A percentile compares a stretch with the other conserved stretches of the same genome.
Conservation (phyloP, 1,284 basidiomycete genomes). For the Coniophora puteana region DNA sequence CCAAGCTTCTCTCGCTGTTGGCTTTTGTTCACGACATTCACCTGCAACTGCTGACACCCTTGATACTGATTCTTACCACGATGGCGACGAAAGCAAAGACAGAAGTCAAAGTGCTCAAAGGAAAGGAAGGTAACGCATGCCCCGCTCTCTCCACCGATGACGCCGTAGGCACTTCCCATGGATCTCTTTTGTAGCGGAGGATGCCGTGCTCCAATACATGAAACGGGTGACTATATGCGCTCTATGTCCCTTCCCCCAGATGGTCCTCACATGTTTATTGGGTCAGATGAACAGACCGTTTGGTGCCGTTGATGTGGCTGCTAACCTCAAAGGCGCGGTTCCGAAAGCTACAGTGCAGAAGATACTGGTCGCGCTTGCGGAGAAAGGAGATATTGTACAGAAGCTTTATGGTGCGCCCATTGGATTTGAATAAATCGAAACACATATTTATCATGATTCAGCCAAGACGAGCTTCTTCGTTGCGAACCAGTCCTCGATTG, state of each 20-base stretch:
- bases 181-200: slow-evolving; percentile 48
- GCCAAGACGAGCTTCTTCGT: slow-evolving; percentile 85
- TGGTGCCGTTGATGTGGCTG: slow-evolving; percentile 81
- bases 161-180: not conserved
- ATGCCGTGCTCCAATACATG: slow-evolving; percentile 69
- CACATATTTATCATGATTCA: slow-evolving; percentile 32
- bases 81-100: slow-evolving; percentile 46
- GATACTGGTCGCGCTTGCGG: slow-evolving; percentile 72
- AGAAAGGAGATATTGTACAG: slow-evolving; percentile 70
- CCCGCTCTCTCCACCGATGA: slow-evolving; percentile 2
- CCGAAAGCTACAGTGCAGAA: slow-evolving; percentile 81
- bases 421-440: slow-evolving; percentile 1
- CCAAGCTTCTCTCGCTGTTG: no score
- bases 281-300: slow-evolving; percentile 71
- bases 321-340: slow-evolving; percentile 83
- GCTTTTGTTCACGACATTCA: no score
- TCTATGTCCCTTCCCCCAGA: not conserved
- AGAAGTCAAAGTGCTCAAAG: slow-evolving; percentile 58
- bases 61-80: no score
- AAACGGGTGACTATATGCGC: slow-evolving; percentile 45
- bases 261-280: slow-evolving; percentile 2
- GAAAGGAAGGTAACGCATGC: slow-evolving; percentile 53
- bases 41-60: no score
- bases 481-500: slow-evolving; percentile 65
- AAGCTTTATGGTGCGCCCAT: slow-evolving; percentile 68